Percentiles rank a stretch among this genome's conserved stretches.
Evolutionary conservation across 2,329 filamentous ascomycete species (phyloP).

Genomic region (Ceratocystis papillata): DNA sequence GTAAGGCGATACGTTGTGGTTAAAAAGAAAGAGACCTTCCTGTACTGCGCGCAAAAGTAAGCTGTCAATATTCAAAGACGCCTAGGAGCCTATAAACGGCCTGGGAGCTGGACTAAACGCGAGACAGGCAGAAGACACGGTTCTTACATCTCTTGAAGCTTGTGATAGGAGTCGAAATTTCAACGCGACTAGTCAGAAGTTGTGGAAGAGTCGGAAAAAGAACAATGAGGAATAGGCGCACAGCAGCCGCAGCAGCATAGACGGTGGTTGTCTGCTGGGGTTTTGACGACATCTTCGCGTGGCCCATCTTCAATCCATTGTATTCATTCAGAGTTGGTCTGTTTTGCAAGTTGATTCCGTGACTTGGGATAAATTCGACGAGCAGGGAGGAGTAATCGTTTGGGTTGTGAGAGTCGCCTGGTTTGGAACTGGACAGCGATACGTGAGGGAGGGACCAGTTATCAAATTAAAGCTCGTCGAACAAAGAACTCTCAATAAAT

Average conservation of each 20-base stretch:
- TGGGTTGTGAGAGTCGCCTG: neutral
- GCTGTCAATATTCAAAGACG: constrained; percentile 15
- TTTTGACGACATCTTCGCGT: constrained; percentile 22
- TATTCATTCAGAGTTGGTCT: constrained; percentile 13
- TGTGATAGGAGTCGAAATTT: constrained; percentile 92
- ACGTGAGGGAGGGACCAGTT: neutral
- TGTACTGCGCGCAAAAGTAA: constrained; percentile 51
- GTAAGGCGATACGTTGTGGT: constrained; percentile 91
- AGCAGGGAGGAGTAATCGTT: neutral
- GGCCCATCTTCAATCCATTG: constrained; percentile 23
- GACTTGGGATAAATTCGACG: neutral
- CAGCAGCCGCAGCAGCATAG: constrained; percentile 62
- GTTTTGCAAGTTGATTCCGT: neutral
- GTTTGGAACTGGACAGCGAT: neutral
- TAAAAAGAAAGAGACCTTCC: constrained; percentile 92
- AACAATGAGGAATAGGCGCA: constrained; percentile 70
- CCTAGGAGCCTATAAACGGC: neutral
- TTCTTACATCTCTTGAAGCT: constrained; percentile 90
- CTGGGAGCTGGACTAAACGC: neutral
- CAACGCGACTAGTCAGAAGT: constrained; percentile 78
- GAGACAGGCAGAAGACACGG: neutral
- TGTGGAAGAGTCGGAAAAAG: constrained; percentile 75
- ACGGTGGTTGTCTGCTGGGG: constrained; percentile 34
- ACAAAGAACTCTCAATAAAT: neutral
- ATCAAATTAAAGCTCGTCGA: neutral